Percentiles rank a stretch among this genome's conserved stretches.
These are phyloP conservation scores for Chalciporus sp. DNA, from an alignment of 1,284 basidiomycete species.

Conservation along the genomic window DNA sequence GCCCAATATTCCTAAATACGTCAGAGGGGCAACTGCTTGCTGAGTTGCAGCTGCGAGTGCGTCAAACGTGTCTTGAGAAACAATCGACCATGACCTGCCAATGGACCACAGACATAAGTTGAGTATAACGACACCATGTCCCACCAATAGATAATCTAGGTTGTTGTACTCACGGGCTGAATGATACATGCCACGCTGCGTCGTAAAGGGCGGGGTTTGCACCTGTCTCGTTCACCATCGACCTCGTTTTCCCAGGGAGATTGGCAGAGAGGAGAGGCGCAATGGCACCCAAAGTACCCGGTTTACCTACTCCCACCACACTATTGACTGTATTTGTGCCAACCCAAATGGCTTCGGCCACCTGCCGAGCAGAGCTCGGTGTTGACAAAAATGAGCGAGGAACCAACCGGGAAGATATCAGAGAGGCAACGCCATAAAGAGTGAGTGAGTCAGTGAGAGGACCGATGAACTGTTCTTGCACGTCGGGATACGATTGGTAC, in stretches of 20 bases:
- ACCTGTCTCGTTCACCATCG: constrained; percentile 5
- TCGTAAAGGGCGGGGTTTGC: constrained; percentile 10
- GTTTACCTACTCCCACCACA: not conserved
- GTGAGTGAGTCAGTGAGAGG: constrained; percentile 1
- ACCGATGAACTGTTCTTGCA: constrained; percentile 1
- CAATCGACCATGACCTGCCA: not conserved
- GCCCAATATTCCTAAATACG: not conserved
- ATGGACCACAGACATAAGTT: not conserved
- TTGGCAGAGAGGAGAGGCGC: constrained; percentile 6
- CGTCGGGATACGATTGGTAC: constrained; percentile 2
- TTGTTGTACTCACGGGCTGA: not conserved
- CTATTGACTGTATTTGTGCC: not conserved
- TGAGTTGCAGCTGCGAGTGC: not conserved
- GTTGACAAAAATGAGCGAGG: constrained; percentile 1
- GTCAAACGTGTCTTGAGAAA: not conserved
- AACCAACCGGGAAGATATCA: constrained; percentile 5
- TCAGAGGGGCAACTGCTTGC: not conserved
- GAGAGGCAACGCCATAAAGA: not conserved
- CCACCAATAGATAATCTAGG: not conserved
- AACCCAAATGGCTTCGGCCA: constrained; percentile 10
- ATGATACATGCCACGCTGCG: constrained; percentile 8
- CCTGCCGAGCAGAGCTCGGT: not conserved
- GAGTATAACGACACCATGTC: not conserved
- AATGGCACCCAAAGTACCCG: not conserved
- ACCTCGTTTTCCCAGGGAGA: constrained; percentile 8